These are phyloP conservation scores for Seminavis robusta DNA, from an alignment of 108 stramenopile genomes.

Conservation along the genomic window DNA sequence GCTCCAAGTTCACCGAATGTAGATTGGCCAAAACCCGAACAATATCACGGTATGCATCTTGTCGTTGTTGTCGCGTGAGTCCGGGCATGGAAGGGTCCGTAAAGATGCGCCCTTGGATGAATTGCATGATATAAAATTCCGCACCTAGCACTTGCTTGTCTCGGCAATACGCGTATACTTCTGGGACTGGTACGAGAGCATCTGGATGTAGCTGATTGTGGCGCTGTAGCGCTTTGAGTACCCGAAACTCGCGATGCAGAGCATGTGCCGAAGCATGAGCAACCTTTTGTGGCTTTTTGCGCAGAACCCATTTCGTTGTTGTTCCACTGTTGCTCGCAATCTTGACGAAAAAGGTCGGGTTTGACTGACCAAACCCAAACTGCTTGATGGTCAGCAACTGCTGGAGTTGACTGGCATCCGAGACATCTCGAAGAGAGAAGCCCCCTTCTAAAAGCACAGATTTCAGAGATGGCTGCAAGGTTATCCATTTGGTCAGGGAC, in stretches of 20 bases:
- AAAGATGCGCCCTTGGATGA: conserved; percentile 87
- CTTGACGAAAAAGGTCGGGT: conserved; percentile 89
- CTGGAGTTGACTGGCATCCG: not conserved
- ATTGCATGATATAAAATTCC: conserved; percentile 96
- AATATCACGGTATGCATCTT: conserved; percentile 61
- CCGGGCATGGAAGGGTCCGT: conserved; percentile 84
- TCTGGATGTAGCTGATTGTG: conserved; percentile 51
- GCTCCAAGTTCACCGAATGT: conserved; percentile 46
- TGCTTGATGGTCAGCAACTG: conserved; percentile 48
- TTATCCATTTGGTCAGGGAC: conserved; percentile 55
- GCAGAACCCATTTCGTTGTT: conserved; percentile 48
- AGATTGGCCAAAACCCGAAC: conserved; percentile 77
- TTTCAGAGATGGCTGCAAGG: conserved; percentile 14
- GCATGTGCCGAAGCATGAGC: conserved; percentile 93
- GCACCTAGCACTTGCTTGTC: conserved; percentile 82
- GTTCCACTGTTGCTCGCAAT: conserved; percentile 18
- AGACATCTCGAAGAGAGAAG: conserved; percentile 1
- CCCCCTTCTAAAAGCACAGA: conserved; percentile 4
- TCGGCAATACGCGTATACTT: conserved; percentile 75
- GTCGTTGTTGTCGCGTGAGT: conserved; percentile 43
- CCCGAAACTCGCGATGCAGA: conserved; percentile 92
- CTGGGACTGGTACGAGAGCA: conserved; percentile 77
- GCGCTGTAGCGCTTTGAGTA: conserved; percentile 61
- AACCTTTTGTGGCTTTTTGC: conserved; percentile 80
- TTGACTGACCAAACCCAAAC: conserved; percentile 94